Evolutionary conservation across 2,329 filamentous ascomycete genomes (phyloP).

Genomic region (Claviceps citrina): DNA sequence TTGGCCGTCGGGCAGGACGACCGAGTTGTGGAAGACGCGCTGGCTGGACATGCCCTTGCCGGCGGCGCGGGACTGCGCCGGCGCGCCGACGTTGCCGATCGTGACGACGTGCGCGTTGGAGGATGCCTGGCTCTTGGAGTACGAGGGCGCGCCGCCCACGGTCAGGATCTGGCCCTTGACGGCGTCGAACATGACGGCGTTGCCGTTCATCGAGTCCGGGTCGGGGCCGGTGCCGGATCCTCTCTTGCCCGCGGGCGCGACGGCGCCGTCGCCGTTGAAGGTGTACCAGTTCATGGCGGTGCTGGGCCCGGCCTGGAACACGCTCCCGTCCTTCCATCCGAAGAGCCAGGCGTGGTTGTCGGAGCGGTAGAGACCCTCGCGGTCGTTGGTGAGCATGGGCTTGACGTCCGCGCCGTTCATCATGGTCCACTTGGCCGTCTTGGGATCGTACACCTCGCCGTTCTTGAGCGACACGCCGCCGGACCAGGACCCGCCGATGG

Average conservation of each 20-base stretch:
- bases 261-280: constrained; percentile 26
- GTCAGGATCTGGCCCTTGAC: constrained; percentile 41
- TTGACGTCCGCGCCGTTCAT: constrained; percentile 27
- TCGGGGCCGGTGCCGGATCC: constrained; percentile 18
- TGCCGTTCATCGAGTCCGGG: constrained; percentile 38
- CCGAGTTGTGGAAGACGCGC: constrained; percentile 29
- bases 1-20: constrained; percentile 32
- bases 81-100: background rate
- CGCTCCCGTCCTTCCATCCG: constrained; percentile 14
- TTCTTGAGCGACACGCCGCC: constrained; percentile 36
- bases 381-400: constrained; percentile 33
- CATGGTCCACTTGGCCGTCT: constrained; percentile 29
- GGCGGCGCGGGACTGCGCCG: constrained; percentile 10
- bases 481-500: constrained; percentile 39
- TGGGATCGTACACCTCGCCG: constrained; percentile 37
- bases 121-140: constrained; percentile 26
- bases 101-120: constrained; percentile 27
- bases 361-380: constrained; percentile 33
- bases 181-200: constrained; percentile 42
- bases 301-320: constrained; percentile 6
- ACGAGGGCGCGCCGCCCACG: constrained; percentile 32
- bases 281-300: constrained; percentile 39
- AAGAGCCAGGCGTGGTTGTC: constrained; percentile 11
- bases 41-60: constrained; percentile 18
- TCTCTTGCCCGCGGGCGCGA: constrained; percentile 23